Conservation (phyloP, 495 filamentous ascomycete species). For the Evansstolkia leycettana region DNA sequence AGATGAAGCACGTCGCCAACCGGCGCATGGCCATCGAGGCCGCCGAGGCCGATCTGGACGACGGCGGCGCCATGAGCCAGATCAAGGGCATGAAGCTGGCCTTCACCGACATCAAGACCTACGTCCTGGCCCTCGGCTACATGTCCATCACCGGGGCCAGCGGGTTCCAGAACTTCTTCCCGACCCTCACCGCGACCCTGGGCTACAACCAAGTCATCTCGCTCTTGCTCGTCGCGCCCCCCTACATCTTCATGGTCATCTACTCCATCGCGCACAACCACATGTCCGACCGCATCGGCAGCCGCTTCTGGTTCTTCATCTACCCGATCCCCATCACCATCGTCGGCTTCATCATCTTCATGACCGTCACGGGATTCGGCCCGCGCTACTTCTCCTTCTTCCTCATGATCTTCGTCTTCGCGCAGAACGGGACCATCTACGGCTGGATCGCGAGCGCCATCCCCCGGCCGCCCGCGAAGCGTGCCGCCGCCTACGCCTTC, state of each 20-base stretch:
- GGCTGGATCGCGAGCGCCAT: constrained; percentile 43
- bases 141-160: constrained; percentile 38
- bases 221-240: constrained; percentile 38
- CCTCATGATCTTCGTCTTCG: constrained; percentile 42
- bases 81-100: constrained; percentile 37
- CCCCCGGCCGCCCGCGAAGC: constrained; percentile 40
- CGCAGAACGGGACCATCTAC: constrained; percentile 39
- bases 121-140: constrained; percentile 35
- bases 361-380: constrained; percentile 33
- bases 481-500: constrained; percentile 41
- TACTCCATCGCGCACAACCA: constrained; percentile 33
- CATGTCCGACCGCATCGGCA: constrained; percentile 29
- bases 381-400: constrained; percentile 42
- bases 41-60: constrained; percentile 37
- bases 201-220: constrained; percentile 28
- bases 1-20: constrained; percentile 38
- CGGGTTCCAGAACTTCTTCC: constrained; percentile 47
- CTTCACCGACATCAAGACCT: constrained; percentile 40
- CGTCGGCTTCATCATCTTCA: constrained; percentile 38
- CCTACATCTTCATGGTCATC: constrained; percentile 43
- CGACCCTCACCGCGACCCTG: constrained; percentile 33
- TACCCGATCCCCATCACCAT: constrained; percentile 39
- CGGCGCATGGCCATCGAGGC: constrained; percentile 36
- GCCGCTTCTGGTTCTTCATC: constrained; percentile 41
- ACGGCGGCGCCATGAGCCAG: constrained; percentile 34